These are phyloP conservation scores for Diplosphaera chodatii DNA, from an alignment of 139 green algal species.

Conservation along the genomic window DNA sequence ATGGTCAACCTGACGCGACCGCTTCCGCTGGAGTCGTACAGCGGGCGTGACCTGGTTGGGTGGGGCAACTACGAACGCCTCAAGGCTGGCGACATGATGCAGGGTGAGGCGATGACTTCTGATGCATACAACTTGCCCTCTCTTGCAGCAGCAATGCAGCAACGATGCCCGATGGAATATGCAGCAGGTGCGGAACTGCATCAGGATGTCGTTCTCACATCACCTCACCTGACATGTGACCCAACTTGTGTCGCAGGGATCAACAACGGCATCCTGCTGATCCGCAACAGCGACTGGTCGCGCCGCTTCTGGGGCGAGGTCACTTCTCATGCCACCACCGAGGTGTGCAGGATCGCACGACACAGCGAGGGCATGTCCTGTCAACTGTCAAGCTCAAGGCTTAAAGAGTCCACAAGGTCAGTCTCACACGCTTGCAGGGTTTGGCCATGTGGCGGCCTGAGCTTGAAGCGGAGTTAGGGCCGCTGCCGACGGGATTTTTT, in stretches of 20 bases:
- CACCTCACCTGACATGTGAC: too few species aligned
- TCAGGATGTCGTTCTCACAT: too few species aligned
- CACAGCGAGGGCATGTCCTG: too few species aligned
- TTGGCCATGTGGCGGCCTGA: not conserved
- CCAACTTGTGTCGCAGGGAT: too few species aligned
- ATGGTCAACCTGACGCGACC: not conserved
- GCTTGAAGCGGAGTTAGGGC: not conserved
- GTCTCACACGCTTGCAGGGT: too few species aligned
- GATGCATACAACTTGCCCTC: too few species aligned
- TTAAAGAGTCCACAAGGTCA: too few species aligned
- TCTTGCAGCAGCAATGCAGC: too few species aligned
- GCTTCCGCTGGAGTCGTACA: not conserved
- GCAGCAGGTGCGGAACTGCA: too few species aligned
- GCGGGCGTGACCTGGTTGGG: not conserved
- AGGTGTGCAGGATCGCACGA: not conserved
- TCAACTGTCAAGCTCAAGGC: too few species aligned
- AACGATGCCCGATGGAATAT: too few species aligned
- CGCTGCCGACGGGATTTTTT: not conserved
- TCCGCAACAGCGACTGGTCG: not conserved
- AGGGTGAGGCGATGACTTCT: not conserved
- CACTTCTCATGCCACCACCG: not conserved
- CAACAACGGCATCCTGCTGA: not conserved
- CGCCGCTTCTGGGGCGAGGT: not conserved
- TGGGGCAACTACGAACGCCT: not conserved
- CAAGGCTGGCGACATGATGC: not conserved